Percentiles rank a stretch among this genome's conserved stretches.
Evolutionary conservation across 1,284 basidiomycete genomes (phyloP).

Genomic region (Ceratobasidium sp.): DNA sequence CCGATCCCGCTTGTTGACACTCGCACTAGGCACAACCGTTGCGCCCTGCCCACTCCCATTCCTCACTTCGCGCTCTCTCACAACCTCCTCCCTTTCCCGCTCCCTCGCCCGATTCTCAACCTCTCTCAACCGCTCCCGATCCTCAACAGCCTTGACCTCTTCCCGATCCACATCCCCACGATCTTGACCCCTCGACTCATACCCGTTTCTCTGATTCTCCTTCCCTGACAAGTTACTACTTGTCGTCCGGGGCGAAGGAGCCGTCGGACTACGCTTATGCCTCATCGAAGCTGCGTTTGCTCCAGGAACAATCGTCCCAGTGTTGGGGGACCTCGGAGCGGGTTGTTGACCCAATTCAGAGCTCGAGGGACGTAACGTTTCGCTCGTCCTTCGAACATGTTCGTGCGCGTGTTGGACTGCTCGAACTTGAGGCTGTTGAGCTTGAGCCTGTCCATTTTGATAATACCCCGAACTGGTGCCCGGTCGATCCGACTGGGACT

Average conservation of each 20-base stretch:
- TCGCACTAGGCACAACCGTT: constrained; percentile 47
- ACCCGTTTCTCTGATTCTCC: background rate
- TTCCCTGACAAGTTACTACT: constrained; percentile 56
- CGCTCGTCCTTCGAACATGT: constrained; percentile 21
- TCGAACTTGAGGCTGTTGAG: constrained; percentile 22
- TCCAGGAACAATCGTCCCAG: constrained; percentile 5
- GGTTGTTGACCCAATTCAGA: background rate
- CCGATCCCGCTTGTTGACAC: constrained; percentile 53
- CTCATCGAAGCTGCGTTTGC: constrained; percentile 14
- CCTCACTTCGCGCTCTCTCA: background rate
- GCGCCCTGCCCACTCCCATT: constrained; percentile 47
- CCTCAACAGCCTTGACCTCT: constrained; percentile 52
- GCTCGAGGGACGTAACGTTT: constrained; percentile 16
- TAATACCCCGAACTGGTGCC: constrained; percentile 41
- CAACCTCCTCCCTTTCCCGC: background rate
- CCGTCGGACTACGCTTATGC: constrained; percentile 72
- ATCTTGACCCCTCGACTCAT: background rate
- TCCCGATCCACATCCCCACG: constrained; percentile 50
- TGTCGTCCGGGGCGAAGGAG: constrained; percentile 68
- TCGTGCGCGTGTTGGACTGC: constrained; percentile 29
- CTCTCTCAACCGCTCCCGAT: constrained; percentile 29
- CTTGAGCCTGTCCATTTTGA: too few relatives aligned
- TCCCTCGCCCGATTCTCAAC: constrained; percentile 2
- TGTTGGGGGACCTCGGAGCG: constrained; percentile 5
- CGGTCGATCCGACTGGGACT: constrained; percentile 15